A percentile compares a stretch with the other conserved stretches of the same genome.
Evolutionary conservation across 257 asterid genomes (phyloP).

Genomic region (Plectranthus barbatus): DNA sequence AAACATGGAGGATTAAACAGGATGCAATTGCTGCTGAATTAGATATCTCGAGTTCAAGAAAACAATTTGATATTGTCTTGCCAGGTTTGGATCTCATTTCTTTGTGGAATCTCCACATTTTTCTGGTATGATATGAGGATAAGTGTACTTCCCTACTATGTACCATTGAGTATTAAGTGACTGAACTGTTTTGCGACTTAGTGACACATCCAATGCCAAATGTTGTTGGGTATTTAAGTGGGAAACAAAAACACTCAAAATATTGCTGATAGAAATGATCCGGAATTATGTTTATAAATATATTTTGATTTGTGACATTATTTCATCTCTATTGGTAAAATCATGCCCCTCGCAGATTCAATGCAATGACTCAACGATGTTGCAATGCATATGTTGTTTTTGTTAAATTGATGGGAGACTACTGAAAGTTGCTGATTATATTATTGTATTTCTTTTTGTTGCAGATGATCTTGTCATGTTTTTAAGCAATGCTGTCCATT

Average conservation of each 20-base stretch:
- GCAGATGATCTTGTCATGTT: neutral
- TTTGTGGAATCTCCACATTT: conserved; percentile 6
- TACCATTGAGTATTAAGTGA: conserved; percentile 10
- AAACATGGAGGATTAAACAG: conserved; percentile 79
- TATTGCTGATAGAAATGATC: neutral
- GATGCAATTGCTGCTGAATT: conserved; percentile 68
- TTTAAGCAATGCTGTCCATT: neutral
- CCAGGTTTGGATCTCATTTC: conserved; percentile 56
- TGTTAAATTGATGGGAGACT: neutral
- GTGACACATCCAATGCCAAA: neutral
- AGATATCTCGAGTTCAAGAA: conserved; percentile 62
- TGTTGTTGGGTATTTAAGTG: neutral
- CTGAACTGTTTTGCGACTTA: neutral
- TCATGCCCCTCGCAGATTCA: neutral
- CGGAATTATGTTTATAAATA: neutral
- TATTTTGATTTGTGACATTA: neutral
- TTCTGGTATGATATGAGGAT: neutral
- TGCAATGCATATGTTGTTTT: neutral
- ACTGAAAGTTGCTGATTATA: neutral
- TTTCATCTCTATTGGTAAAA: neutral
- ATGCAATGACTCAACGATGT: neutral
- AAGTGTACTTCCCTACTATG: neutral
- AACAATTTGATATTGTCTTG: conserved; percentile 75
- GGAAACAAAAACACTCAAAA: neutral
- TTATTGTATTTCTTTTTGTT: neutral